Evolutionary conservation across 352 stramenopile genomes (phyloP).

Genomic region (Phytopythium chamaehyphon): DNA sequence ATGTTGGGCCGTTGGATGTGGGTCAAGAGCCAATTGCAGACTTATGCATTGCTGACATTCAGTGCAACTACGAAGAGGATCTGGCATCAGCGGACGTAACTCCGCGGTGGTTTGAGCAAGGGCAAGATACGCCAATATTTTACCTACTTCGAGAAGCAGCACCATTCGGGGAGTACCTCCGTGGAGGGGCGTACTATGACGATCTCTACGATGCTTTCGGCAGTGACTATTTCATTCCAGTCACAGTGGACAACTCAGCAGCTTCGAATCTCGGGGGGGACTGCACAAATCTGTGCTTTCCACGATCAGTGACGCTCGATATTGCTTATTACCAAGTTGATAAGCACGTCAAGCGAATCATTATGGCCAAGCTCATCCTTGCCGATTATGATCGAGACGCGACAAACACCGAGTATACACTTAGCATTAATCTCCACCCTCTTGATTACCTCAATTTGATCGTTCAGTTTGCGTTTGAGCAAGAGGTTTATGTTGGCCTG

Average conservation of each 20-base stretch:
- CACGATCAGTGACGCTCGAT: slow-evolving; percentile 89
- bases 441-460: slow-evolving; percentile 96
- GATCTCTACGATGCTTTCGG: slow-evolving; percentile 44
- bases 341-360: slow-evolving; percentile 90
- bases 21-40: slow-evolving; percentile 88
- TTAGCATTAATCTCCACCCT: slow-evolving; percentile 90
- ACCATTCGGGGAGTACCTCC: slow-evolving; percentile 86
- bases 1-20: slow-evolving; percentile 88
- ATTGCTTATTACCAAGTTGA: slow-evolving; percentile 95
- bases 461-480: slow-evolving; percentile 95
- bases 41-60: slow-evolving; percentile 84
- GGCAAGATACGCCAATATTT: slow-evolving; percentile 85
- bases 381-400: slow-evolving; percentile 93
- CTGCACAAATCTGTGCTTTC: slow-evolving; percentile 91
- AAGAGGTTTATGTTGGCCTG: slow-evolving; percentile 90
- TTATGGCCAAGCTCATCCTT: slow-evolving; percentile 86
- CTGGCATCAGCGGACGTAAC: slow-evolving; percentile 85
- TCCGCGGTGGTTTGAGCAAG: slow-evolving; percentile 95
- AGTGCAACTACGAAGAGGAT: slow-evolving; percentile 94
- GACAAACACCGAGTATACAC: slow-evolving; percentile 83
- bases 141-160: slow-evolving; percentile 91
- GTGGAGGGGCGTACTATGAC: slow-evolving; percentile 68
- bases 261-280: slow-evolving; percentile 73
- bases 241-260: slow-evolving; percentile 88
- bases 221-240: slow-evolving; percentile 93